Evolutionary conservation across 208 protist species (phyloP), one percentile per base, ranked within the genome.

Genomic region (Porcisia deanei): DNA sequence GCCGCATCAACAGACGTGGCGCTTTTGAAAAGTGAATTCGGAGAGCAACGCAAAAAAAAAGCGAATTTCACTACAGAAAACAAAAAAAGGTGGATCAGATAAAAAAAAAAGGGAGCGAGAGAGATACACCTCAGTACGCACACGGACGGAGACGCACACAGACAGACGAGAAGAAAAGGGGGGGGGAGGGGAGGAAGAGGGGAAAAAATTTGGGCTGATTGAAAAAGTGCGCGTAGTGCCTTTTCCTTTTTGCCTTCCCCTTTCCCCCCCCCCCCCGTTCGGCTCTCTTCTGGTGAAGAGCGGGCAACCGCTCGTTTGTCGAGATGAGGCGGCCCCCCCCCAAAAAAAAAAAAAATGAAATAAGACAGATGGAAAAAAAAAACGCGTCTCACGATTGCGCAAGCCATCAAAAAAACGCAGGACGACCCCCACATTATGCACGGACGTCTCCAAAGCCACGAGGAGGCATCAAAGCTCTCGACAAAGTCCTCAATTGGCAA

Each of bases 111-210:
- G 65, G 69, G 7, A n/a, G 18, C n/a, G 20, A 41, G 22, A 30
- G 59, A 53, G 10, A n/a, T 30, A 30, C 30, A 30, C 30, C 30
- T 18, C 30, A 34, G 67, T 25, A 37, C 18, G 14, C 47, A 69
- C 45, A 55, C 5, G 10, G 45, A 2, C 41, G 45, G 43, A 67
- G 7, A 37, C 63, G 49, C 34, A 67, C 10, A 18, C 3, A 67
- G 41, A 52, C 10, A 55, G 34, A 79, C 8, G 55, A 74, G 69
- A 79, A 66, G 45, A 79, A 43, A n/a, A 65, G 8, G 52, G 52
- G 52, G 52, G 54, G 54, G 18, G 54, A 43, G 34, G 25, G 22
- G 34, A 64, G n/a, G 34, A n/a, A 43, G 5, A 52, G n/a, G 8
- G 14, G 49, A 30, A 22, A 71, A 10, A 57, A 43, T 0, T 18